Percentiles rank a stretch among this genome's conserved stretches.
Evolutionary conservation across 1,284 basidiomycete genomes (phyloP).

Genomic region (Coniophora puteana): DNA sequence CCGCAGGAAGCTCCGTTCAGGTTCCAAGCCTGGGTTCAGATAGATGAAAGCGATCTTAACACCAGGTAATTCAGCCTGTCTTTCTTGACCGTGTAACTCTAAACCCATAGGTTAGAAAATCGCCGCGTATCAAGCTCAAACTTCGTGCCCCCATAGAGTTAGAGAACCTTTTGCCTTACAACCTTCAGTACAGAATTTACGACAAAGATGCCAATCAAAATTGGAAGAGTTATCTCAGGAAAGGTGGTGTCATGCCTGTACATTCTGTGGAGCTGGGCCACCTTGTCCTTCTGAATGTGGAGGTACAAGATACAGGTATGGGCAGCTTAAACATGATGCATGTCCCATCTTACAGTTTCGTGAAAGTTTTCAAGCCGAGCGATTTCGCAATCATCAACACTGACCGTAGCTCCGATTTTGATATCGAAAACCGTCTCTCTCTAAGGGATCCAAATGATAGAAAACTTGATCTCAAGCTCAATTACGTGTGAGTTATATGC

Average conservation of each 20-base stretch:
- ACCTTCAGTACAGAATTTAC: constrained; percentile 94
- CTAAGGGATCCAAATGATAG: constrained; percentile 76
- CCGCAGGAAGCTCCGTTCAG: constrained; percentile 89
- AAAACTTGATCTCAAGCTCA: constrained; percentile 81
- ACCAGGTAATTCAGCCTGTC: constrained; percentile 43
- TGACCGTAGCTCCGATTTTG: constrained; percentile 89
- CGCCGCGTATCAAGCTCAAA: constrained; percentile 82
- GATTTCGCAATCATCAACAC: constrained; percentile 98
- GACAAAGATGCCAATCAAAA: constrained; percentile 94
- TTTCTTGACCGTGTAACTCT: neutral
- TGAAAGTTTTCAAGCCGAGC: constrained; percentile 86
- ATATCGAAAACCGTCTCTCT: constrained; percentile 71
- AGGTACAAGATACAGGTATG: constrained; percentile 86
- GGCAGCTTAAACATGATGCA: neutral
- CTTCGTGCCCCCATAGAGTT: constrained; percentile 96
- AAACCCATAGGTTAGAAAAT: constrained; percentile 49
- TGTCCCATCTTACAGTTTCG: constrained; percentile 5
- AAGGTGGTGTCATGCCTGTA: constrained; percentile 94
- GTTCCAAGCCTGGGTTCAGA: constrained; percentile 91
- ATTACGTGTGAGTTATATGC: constrained; percentile 73
- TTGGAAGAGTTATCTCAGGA: constrained; percentile 89
- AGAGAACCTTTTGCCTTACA: constrained; percentile 95
- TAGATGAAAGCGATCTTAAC: constrained; percentile 65
- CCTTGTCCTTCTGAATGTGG: constrained; percentile 88
- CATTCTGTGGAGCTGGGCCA: constrained; percentile 97